A percentile compares a stretch with the other conserved stretches of the same genome.
These are phyloP conservation scores for Aristolochia californica DNA, from an alignment of 164 flowering plant species.

Conservation along the genomic window DNA sequence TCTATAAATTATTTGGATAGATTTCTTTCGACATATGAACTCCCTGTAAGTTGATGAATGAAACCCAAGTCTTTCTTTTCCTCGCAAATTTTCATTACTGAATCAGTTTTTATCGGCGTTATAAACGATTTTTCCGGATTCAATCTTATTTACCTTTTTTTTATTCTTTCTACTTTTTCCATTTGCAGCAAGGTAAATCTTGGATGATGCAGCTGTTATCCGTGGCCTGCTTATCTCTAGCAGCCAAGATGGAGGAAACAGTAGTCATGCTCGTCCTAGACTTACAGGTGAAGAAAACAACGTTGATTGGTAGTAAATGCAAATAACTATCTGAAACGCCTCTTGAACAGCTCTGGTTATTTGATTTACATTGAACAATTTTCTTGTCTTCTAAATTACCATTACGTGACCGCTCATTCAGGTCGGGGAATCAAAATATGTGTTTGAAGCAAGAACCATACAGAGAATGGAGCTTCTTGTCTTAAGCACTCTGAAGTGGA, in stretches of 20 bases:
- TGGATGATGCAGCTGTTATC: constrained; percentile 81
- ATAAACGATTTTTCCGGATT: background rate
- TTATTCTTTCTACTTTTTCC: constrained; percentile 1
- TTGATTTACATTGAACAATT: no score
- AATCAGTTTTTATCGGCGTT: background rate
- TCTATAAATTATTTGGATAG: constrained; percentile 80
- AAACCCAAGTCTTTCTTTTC: background rate
- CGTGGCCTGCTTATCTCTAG: constrained; percentile 74
- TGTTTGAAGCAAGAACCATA: constrained; percentile 70
- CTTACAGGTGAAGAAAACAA: constrained; percentile 54
- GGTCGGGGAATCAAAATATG: constrained; percentile 54
- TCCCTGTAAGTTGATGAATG: constrained; percentile 59
- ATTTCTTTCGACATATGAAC: constrained; percentile 61
- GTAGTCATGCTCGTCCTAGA: constrained; percentile 57
- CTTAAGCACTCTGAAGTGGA: constrained; percentile 68
- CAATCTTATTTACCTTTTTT: no score
- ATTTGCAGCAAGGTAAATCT: constrained; percentile 48
- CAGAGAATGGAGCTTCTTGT: constrained; percentile 90
- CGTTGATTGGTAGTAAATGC: constrained; percentile 9
- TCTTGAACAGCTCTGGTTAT: no score
- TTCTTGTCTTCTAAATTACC: background rate
- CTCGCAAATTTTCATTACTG: background rate
- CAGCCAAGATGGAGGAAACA: constrained; percentile 84
- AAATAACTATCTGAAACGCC: background rate
- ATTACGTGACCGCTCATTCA: constrained; percentile 5